These are phyloP conservation scores for Fusarium lyarnte DNA, from an alignment of 2,329 filamentous ascomycete species.

Conservation along the genomic window DNA sequence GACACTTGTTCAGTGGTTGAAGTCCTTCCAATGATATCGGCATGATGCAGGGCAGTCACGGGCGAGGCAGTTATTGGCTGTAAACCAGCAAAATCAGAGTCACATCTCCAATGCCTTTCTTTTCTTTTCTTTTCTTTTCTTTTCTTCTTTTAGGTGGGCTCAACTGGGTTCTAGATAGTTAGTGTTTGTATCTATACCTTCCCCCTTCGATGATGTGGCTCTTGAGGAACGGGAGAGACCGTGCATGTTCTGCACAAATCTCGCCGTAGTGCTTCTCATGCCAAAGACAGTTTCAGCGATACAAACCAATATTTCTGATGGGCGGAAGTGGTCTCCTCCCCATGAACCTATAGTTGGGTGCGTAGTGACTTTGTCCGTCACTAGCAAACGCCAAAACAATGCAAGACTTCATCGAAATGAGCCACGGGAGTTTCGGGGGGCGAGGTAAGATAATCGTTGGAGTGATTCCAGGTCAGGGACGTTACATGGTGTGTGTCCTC, in stretches of 20 bases:
- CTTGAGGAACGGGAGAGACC: conserved; percentile 22
- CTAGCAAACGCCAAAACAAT: conserved; percentile 2
- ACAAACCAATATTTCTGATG: conserved; percentile 8
- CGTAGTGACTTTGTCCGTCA: background rate
- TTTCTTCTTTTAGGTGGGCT: conserved; percentile 7
- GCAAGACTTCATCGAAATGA: conserved; percentile 12
- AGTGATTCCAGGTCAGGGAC: conserved; percentile 18
- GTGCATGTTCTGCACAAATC: conserved; percentile 19
- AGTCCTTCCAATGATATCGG: conserved; percentile 21
- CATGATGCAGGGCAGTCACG: conserved; percentile 10
- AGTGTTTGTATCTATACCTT: conserved; percentile 17
- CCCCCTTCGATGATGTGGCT: conserved; percentile 11
- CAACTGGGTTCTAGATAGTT: conserved; percentile 13
- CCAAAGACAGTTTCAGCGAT: conserved; percentile 12
- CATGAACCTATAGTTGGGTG: background rate
- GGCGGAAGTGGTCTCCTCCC: background rate
- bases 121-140: background rate
- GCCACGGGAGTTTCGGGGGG: conserved; percentile 14
- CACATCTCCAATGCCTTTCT: conserved; percentile 19
- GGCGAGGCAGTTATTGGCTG: conserved; percentile 27
- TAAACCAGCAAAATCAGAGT: conserved; percentile 12
- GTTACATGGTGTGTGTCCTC: background rate
- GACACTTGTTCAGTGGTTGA: conserved; percentile 8
- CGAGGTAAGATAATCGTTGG: conserved; percentile 18
- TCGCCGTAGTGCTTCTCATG: conserved; percentile 1